Conservation (phyloP, 2,329 filamentous ascomycete species). For the Colletotrichum zoysiae region DNA sequence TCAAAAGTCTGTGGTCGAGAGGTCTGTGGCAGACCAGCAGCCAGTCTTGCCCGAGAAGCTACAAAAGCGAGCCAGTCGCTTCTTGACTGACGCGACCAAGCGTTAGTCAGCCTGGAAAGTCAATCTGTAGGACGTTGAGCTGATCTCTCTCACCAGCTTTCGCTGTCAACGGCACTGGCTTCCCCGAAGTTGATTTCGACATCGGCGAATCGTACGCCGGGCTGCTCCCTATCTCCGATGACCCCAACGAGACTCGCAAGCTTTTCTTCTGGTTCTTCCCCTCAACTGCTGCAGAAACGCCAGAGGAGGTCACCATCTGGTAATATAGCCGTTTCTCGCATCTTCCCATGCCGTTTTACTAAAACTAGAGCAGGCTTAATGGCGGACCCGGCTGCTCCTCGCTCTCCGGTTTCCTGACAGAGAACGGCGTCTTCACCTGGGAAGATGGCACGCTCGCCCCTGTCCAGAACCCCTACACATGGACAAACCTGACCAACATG, state of each 20-base stretch:
- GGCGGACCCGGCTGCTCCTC: conserved; percentile 66
- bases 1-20: conserved; percentile 1
- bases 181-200: conserved; percentile 79
- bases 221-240: conserved; percentile 67
- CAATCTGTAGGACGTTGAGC: neutral
- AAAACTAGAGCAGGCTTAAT: conserved; percentile 24
- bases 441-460: conserved; percentile 77
- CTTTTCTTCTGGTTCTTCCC: conserved; percentile 79
- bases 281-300: conserved; percentile 60
- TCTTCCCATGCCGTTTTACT: neutral
- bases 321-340: conserved; percentile 3
- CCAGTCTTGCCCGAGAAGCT: conserved; percentile 19
- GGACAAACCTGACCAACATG: conserved; percentile 82
- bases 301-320: conserved; percentile 74
- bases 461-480: conserved; percentile 75
- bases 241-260: conserved; percentile 60
- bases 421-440: conserved; percentile 82
- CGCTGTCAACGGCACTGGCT: conserved; percentile 71
- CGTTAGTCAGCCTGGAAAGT: conserved; percentile 33
- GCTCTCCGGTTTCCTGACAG: conserved; percentile 77
- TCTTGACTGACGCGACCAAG: conserved; percentile 43
- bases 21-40: neutral
- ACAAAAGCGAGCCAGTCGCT: conserved; percentile 24
- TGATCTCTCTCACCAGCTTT: conserved; percentile 51
- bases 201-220: conserved; percentile 75